These are phyloP conservation scores for Sanghuangporus weigelae DNA, from an alignment of 1,284 basidiomycete species.

Conservation along the genomic window DNA sequence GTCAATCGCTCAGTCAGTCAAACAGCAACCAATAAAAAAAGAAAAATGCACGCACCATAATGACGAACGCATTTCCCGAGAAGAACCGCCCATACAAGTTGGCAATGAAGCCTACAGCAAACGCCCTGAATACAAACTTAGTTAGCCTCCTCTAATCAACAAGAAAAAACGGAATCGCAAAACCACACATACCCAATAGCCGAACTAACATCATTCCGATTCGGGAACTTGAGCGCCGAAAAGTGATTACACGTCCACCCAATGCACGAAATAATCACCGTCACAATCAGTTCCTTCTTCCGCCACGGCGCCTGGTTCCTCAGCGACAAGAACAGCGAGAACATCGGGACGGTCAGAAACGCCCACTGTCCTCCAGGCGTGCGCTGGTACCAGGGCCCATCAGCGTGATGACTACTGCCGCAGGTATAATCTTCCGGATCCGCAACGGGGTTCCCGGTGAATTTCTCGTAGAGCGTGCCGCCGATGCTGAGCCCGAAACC, in stretches of 20 bases:
- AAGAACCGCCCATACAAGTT: constrained; percentile 83
- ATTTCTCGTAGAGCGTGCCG: constrained; percentile 57
- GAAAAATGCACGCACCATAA: constrained; percentile 50
- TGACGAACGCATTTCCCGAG: constrained; percentile 71
- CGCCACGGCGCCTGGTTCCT: constrained; percentile 72
- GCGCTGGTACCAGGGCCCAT: constrained; percentile 54
- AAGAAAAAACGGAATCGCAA: not conserved
- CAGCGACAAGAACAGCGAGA: constrained; percentile 68
- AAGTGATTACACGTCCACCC: constrained; percentile 84
- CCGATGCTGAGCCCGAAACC: constrained; percentile 84
- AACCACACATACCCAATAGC: constrained; percentile 49
- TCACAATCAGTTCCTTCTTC: constrained; percentile 62
- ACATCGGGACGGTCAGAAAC: constrained; percentile 79
- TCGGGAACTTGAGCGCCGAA: constrained; percentile 55
- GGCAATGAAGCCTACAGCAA: constrained; percentile 78
- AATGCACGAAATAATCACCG: constrained; percentile 64
- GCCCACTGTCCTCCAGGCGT: constrained; percentile 58
- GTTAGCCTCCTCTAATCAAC: not conserved
- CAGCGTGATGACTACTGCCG: constrained; percentile 43
- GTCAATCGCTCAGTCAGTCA: not conserved
- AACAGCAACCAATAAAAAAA: not conserved
- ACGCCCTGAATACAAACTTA: constrained; percentile 23
- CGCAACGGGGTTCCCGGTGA: constrained; percentile 41
- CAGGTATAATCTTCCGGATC: constrained; percentile 61
- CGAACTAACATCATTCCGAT: constrained; percentile 70